Evolutionary conservation across 177 flowering plant species (phyloP).

Genomic region (Telopea speciosissima): DNA sequence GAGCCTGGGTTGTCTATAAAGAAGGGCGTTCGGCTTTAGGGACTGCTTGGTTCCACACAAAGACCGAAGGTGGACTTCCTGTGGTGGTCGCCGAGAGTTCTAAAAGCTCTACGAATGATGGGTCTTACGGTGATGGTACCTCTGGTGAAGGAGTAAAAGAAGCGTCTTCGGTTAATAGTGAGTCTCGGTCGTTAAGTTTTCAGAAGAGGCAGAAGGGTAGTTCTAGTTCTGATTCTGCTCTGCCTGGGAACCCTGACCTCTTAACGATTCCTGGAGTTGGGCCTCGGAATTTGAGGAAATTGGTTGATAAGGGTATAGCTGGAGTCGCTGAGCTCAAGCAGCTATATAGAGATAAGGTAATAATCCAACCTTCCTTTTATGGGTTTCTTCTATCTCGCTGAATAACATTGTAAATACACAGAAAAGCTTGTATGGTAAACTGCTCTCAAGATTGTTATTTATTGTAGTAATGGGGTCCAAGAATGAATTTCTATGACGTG

Average conservation of each 20-base stretch:
- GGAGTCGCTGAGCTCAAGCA: slow-evolving; percentile 84
- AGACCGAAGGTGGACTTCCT: slow-evolving; percentile 17
- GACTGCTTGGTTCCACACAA: slow-evolving; percentile 36
- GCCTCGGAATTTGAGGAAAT: slow-evolving; percentile 82
- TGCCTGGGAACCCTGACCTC: slow-evolving; percentile 60
- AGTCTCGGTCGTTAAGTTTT: slow-evolving; percentile 24
- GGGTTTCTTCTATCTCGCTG: neutral
- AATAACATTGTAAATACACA: neutral
- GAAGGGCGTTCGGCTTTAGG: slow-evolving; percentile 15
- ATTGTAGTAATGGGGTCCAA: neutral
- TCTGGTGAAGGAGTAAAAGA: neutral
- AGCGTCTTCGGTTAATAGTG: slow-evolving; percentile 2
- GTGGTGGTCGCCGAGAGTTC: slow-evolving; percentile 22
- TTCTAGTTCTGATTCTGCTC: neutral
- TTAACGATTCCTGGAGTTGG: slow-evolving; percentile 92
- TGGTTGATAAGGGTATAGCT: slow-evolving; percentile 80
- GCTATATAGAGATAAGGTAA: slow-evolving; percentile 79
- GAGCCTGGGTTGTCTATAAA: slow-evolving; percentile 37
- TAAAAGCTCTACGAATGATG: slow-evolving; percentile 9
- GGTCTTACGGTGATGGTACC: neutral
- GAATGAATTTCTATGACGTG: too few species aligned
- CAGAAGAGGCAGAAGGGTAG: slow-evolving; percentile 42
- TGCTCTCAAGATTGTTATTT: neutral
- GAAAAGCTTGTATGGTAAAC: neutral
- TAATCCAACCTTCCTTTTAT: neutral